Evolutionary conservation across 768 basidiomycete species (phyloP).

Genomic region (Chalciporus sphaerocephalus): DNA sequence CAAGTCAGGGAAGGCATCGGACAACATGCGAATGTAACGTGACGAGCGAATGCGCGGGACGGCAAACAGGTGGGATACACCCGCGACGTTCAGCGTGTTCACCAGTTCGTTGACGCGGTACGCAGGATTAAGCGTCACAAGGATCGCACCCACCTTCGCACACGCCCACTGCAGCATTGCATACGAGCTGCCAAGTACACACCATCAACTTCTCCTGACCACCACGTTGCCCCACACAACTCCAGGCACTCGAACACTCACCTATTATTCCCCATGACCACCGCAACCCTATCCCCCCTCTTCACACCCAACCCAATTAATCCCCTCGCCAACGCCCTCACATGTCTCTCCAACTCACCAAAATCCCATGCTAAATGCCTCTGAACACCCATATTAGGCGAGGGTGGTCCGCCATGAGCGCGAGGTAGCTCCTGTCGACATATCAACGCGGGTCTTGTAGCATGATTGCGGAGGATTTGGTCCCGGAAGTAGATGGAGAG

Average conservation of each 20-base stretch:
- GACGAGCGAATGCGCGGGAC: slow-evolving; percentile 68
- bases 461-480: slow-evolving; percentile 49
- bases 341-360: slow-evolving; percentile 61
- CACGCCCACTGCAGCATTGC: slow-evolving; percentile 83
- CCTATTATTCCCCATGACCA: slow-evolving; percentile 87
- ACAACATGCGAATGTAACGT: slow-evolving; percentile 57
- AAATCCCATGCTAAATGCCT: slow-evolving; percentile 71
- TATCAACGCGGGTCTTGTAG: slow-evolving; percentile 56
- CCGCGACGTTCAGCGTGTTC: slow-evolving; percentile 56
- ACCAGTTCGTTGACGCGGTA: slow-evolving; percentile 72
- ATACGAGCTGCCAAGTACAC: slow-evolving; percentile 51
- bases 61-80: slow-evolving; percentile 65
- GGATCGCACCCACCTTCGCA: slow-evolving; percentile 76
- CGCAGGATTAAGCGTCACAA: slow-evolving; percentile 81
- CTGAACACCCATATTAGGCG: slow-evolving; percentile 44
- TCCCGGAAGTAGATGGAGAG: slow-evolving; percentile 58
- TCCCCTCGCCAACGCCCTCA: slow-evolving; percentile 65
- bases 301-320: slow-evolving; percentile 63
- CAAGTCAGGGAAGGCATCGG: slow-evolving; percentile 55
- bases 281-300: slow-evolving; percentile 74
- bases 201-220: neutral
- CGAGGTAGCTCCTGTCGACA: slow-evolving; percentile 55
- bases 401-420: slow-evolving; percentile 57
- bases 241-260: slow-evolving; percentile 23
- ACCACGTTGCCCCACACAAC: neutral